Conservation (phyloP, 2,329 filamentous ascomycete genomes). For the Fusarium compactum region DNA sequence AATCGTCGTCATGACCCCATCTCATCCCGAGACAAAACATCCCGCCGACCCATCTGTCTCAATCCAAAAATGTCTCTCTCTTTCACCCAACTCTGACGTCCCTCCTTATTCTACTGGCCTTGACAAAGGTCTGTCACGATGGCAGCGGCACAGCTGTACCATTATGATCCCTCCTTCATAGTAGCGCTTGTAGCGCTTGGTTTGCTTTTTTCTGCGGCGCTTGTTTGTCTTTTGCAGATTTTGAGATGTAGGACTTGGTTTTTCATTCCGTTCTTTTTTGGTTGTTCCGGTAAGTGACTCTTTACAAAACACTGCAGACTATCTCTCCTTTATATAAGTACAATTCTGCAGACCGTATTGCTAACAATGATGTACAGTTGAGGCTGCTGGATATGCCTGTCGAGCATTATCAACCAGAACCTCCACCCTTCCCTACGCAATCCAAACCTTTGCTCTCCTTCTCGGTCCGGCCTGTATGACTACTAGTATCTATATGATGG, state of each 20-base stretch:
- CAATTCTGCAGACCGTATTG: too few species aligned
- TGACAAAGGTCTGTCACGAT: slow-evolving; percentile 4
- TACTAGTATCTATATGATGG: slow-evolving; percentile 59
- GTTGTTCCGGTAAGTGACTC: slow-evolving; percentile 57
- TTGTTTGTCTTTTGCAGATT: slow-evolving; percentile 55
- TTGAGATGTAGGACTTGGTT: slow-evolving; percentile 61
- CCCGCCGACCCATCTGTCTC: neutral
- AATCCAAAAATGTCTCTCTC: slow-evolving; percentile 18
- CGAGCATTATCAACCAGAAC: slow-evolving; percentile 57
- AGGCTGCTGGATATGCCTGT: slow-evolving; percentile 56
- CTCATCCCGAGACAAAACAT: slow-evolving; percentile 18
- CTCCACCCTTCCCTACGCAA: slow-evolving; percentile 50
- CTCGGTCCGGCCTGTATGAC: slow-evolving; percentile 56
- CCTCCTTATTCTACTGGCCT: neutral
- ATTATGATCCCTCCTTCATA: slow-evolving; percentile 59
- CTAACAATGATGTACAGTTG: slow-evolving; percentile 25
- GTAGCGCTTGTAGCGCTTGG: slow-evolving; percentile 56
- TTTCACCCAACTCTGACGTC: slow-evolving; percentile 1
- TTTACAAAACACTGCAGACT: too few species aligned
- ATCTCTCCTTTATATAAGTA: too few species aligned
- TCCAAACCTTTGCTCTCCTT: slow-evolving; percentile 52
- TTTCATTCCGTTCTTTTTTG: slow-evolving; percentile 62
- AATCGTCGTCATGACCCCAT: neutral
- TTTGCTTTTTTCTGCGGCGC: slow-evolving; percentile 53
- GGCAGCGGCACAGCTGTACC: slow-evolving; percentile 52